A percentile compares a stretch with the other conserved stretches of the same genome.
Evolutionary conservation across 306 rosid species (phyloP).

Genomic region (Luffa aegyptiaca): DNA sequence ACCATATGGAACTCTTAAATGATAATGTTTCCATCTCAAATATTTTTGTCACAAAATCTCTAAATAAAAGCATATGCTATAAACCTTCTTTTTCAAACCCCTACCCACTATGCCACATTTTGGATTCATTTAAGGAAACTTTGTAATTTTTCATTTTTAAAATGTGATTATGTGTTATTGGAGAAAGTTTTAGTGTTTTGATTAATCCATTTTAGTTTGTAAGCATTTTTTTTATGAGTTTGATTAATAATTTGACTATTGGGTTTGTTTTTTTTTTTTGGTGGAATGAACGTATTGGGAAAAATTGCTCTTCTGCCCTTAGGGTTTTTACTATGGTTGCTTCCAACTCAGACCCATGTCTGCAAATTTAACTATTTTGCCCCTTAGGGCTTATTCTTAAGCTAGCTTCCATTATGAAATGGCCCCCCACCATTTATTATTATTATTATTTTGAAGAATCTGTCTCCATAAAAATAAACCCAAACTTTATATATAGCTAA

Average conservation of each 20-base stretch:
- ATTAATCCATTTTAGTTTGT: not conserved
- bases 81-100: not conserved
- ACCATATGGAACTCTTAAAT: not conserved
- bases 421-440: not conserved
- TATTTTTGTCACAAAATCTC: not conserved
- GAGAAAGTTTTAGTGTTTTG: not conserved
- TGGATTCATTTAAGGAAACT: not conserved
- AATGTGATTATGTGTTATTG: not conserved
- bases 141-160: not conserved
- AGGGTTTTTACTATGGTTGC: not conserved
- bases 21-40: not conserved
- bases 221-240: not conserved
- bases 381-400: not conserved
- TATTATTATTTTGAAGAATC: not conserved
- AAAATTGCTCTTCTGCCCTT: not conserved
- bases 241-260: not conserved
- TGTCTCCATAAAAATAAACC: not conserved
- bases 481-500: not conserved
- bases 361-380: not conserved
- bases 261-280: not conserved
- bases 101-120: not conserved
- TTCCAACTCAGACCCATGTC: not conserved
- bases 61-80: conserved; percentile 1
- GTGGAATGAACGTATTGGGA: not conserved
- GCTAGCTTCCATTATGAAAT: conserved; percentile 3